phyloP scores from a whole-genome alignment of 2,329 filamentous ascomycete genomes.

The Leptosphaerulina australis region DNA sequence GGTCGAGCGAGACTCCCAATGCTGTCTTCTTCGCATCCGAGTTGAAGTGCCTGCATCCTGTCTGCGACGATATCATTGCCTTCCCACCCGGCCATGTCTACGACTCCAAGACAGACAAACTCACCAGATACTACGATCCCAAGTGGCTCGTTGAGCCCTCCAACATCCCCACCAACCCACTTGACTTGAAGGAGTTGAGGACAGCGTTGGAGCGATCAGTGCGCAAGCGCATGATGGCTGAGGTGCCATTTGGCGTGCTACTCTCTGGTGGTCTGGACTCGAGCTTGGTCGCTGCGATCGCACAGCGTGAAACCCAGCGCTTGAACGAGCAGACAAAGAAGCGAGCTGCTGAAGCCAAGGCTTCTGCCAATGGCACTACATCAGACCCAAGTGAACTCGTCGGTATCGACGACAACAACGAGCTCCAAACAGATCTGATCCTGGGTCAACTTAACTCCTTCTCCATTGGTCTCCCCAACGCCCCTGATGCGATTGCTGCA shows the following conservation, averaged over 20 bases:
- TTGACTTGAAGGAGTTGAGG: conserved; percentile 83
- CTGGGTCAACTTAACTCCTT: conserved; percentile 97
- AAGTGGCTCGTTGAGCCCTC: conserved; percentile 83
- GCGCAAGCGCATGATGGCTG: conserved; percentile 96
- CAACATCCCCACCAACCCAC: conserved; percentile 76
- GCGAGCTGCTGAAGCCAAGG: conserved; percentile 45
- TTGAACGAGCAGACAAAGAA: conserved; percentile 68
- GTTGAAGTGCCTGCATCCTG: conserved; percentile 87
- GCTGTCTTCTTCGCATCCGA: conserved; percentile 97
- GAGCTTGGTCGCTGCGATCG: conserved; percentile 91
- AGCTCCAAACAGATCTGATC: conserved; percentile 86
- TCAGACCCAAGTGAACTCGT: conserved; percentile 64
- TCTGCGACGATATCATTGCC: conserved; percentile 92
- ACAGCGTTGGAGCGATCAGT: conserved; percentile 87
- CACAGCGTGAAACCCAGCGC: conserved; percentile 86
- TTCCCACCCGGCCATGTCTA: conserved; percentile 97
- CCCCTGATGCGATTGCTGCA: conserved; percentile 90
- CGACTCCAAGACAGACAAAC: conserved; percentile 86
- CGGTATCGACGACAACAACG: conserved; percentile 91
- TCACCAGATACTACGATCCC: conserved; percentile 88
- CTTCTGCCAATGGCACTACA: conserved; percentile 23
- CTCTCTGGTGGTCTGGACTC: conserved; percentile 96
- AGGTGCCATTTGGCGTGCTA: conserved; percentile 95
- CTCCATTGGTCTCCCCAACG: conserved; percentile 92
- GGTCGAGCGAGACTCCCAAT: conserved; percentile 77